These are phyloP conservation scores for Tuber microsphaerosporum DNA, from an alignment of 495 filamentous ascomycete genomes.

Conservation along the genomic window DNA sequence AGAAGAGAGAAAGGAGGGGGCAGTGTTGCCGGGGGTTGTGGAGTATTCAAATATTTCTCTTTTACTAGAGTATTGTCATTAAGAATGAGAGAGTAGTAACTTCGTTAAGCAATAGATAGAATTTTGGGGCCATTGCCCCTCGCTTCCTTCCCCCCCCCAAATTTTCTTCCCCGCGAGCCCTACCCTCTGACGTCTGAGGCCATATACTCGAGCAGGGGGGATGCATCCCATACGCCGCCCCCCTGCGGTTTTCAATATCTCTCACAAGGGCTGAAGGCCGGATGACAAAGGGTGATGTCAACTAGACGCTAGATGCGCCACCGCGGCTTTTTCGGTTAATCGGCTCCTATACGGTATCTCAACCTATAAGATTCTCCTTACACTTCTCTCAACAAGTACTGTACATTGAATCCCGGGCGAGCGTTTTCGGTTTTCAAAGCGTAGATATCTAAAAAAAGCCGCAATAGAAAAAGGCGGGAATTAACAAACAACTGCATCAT, in stretches of 20 bases:
- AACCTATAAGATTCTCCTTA: background rate
- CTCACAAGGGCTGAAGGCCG: background rate
- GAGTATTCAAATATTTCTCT: background rate
- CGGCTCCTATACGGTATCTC: background rate
- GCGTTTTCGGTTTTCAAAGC: background rate
- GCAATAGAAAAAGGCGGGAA: background rate
- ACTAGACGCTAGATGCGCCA: background rate
- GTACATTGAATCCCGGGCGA: background rate
- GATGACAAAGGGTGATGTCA: background rate
- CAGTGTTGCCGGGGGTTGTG: background rate
- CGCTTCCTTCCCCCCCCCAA: background rate
- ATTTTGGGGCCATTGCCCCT: background rate
- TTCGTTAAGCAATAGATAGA: background rate
- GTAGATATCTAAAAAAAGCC: background rate
- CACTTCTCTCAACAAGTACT: too few species aligned
- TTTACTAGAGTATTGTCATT: background rate
- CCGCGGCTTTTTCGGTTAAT: background rate
- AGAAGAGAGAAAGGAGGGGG: background rate
- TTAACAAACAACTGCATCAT: background rate
- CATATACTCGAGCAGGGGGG: background rate
- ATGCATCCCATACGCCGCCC: background rate
- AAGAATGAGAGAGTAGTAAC: background rate
- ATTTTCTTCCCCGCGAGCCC: background rate
- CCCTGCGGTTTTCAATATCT: background rate
- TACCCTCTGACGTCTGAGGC: background rate